These are phyloP conservation scores for Ogataea hybrid DNA, from an alignment of 1,139 yeast species.

Conservation along the genomic window DNA sequence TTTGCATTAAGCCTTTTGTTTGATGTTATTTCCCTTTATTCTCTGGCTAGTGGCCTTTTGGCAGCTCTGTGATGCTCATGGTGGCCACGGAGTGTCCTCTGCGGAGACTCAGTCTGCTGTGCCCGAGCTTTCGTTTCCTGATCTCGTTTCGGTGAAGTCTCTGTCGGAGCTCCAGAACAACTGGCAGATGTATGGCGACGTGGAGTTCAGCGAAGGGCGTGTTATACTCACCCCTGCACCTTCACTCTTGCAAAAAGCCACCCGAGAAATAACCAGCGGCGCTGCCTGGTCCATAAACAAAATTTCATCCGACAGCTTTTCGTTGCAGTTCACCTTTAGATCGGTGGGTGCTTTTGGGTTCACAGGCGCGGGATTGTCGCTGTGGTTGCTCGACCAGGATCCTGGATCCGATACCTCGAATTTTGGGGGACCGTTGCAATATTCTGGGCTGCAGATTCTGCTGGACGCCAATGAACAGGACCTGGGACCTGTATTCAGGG, in stretches of 20 bases:
- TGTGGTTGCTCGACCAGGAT: conserved; percentile 45
- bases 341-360: conserved; percentile 48
- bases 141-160: conserved; percentile 32
- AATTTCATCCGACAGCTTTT: conserved; percentile 46
- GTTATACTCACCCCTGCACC: conserved; percentile 44
- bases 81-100: not conserved
- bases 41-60: conserved; percentile 2
- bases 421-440: conserved; percentile 51
- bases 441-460: conserved; percentile 55
- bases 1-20: not conserved
- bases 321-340: conserved; percentile 60
- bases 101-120: not conserved
- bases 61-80: conserved; percentile 2
- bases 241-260: conserved; percentile 20
- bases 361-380: conserved; percentile 48
- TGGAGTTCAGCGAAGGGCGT: conserved; percentile 40
- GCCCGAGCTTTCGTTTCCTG: conserved; percentile 37
- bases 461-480: conserved; percentile 25
- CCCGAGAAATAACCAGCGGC: conserved; percentile 36
- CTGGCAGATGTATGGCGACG: conserved; percentile 37
- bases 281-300: conserved; percentile 45
- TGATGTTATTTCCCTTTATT: conserved; percentile 1
- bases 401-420: conserved; percentile 31
- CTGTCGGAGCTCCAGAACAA: conserved; percentile 21
- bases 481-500: conserved; percentile 49